Base-by-base conservation (phyloP, 495 filamentous ascomycete genomes). In the Hypoxylon crocopeplum region DNA sequence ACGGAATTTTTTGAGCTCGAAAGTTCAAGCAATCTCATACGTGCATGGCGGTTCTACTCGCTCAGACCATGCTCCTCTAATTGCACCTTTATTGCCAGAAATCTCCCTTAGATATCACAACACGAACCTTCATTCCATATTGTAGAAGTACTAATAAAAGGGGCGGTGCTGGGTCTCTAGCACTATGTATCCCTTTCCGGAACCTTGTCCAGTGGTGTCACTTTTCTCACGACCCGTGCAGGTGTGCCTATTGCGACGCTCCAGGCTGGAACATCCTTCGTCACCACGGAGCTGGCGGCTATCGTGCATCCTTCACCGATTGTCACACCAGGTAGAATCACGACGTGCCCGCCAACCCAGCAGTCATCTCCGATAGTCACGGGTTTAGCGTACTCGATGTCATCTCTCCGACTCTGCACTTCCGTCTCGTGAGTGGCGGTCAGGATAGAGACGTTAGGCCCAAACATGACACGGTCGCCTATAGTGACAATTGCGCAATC, bases 251-350 rank as follows among this genome's bases (percentile, higher is more conserved):
- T 58, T 5, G 66, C 66, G 15, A 69, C 62, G 16, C 57, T 62
- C 53, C 53, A 63, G 1, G 53, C 20, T 11, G 53, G 60, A 16
- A 62, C 24, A 69, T 90, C 85, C 81, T 88, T 96, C 1, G 90
- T 95, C 8, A 96, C 93, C 15, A 96, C 91, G 70, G 88, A 91
- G 0, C 90, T 91, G n/a, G 93, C 91, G 0, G 90, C 92, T 62
- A 96, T 79, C 0, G 86, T 86, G 39, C 57, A 63, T 4, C 68
- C 68, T 0, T 91, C 88, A 0, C 93, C 92, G 56, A 96, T 86
- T 5, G 78, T 93, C 19, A 97, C 89, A 0, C 93, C 93, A 0
- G 90, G 85, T 13, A 89, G 70, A 5, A 97, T 77, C 32, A 80
- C 82, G 7, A 88, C 90, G 68, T 87, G 87, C 0, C 92, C 92